Evolutionary conservation across 805 yeast genomes (phyloP).

Genomic region (Ogataea angusta): DNA sequence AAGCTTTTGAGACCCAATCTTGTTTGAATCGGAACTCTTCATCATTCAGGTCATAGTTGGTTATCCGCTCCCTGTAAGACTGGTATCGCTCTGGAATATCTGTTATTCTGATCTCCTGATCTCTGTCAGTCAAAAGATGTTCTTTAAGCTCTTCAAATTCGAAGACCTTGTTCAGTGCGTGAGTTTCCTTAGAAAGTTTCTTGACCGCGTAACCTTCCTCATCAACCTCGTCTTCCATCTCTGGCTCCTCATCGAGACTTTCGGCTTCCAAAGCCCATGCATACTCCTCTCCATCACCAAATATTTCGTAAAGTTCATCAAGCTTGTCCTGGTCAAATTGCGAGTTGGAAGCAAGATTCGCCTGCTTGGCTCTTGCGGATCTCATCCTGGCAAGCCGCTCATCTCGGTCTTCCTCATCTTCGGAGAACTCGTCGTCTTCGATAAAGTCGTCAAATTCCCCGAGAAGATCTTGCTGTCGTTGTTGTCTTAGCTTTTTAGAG

Average conservation of each 20-base stretch:
- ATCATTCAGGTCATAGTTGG: constrained; percentile 63
- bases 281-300: constrained; percentile 96
- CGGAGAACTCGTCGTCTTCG: constrained; percentile 94
- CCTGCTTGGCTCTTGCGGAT: constrained; percentile 31
- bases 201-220: constrained; percentile 32
- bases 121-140: constrained; percentile 87
- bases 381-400: constrained; percentile 38
- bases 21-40: constrained; percentile 71
- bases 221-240: constrained; percentile 36
- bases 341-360: constrained; percentile 29
- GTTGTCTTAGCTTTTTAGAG: constrained; percentile 24
- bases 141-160: constrained; percentile 92
- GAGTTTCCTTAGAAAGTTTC: constrained; percentile 36
- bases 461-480: constrained; percentile 33
- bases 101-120: constrained; percentile 77
- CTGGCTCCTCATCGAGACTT: constrained; percentile 48
- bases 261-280: constrained; percentile 98
- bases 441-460: constrained; percentile 96
- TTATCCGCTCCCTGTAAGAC: constrained; percentile 62
- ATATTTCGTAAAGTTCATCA: constrained; percentile 89
- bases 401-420: constrained; percentile 70
- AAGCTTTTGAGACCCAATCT: constrained; percentile 71
- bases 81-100: constrained; percentile 95
- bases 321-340: constrained; percentile 84
- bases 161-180: constrained; percentile 81